phyloP scores from a whole-genome alignment of 345 rosid species.

The Brassica juncea region DNA sequence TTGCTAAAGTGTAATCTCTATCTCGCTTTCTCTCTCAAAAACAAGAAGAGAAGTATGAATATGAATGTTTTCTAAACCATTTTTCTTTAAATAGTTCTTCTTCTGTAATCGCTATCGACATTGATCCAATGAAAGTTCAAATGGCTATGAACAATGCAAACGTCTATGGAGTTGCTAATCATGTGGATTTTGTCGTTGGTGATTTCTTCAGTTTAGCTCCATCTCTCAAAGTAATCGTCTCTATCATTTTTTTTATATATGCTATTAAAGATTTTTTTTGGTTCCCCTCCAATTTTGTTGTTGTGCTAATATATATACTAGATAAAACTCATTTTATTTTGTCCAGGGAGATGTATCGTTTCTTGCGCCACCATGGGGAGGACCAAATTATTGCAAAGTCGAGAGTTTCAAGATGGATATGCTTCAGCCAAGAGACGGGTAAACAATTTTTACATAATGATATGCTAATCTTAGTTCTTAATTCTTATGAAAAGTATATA shows the following conservation, averaged over 20 bases:
- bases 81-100: neutral
- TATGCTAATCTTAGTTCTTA: neutral
- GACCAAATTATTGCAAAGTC: constrained; percentile 47
- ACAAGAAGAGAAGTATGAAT: neutral
- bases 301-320: neutral
- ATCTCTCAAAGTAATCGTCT: neutral
- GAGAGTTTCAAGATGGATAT: constrained; percentile 46
- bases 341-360: constrained; percentile 48
- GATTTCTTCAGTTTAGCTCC: neutral
- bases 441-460: neutral
- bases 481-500: neutral
- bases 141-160: neutral
- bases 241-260: no score
- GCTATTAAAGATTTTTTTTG: no score
- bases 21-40: no score
- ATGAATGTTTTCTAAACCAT: neutral
- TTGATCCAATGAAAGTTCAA: neutral
- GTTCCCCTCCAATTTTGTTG: neutral
- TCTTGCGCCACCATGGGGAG: constrained; percentile 59
- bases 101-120: neutral
- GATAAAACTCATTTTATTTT: neutral
- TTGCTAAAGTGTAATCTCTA: neutral
- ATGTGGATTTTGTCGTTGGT: neutral
- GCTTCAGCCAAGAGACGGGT: constrained; percentile 52
- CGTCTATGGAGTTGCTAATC: neutral